Conservation (phyloP, 2,329 filamentous ascomycete species). For the Xylariomycetidae sp. region DNA sequence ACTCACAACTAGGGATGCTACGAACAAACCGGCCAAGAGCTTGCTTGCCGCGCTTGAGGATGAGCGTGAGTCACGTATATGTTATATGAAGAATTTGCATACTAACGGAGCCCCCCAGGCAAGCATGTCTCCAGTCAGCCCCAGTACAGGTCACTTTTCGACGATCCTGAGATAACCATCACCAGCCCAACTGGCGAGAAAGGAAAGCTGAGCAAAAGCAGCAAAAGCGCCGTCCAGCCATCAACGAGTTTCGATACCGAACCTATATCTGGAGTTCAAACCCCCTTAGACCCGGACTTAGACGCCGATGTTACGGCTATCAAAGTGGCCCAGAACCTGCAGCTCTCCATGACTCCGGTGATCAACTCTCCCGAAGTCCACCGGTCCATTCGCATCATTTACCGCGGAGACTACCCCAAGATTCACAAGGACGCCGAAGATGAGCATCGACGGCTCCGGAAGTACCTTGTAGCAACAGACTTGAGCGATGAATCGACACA, state of each 20-base stretch:
- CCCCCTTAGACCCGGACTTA: conserved; percentile 73
- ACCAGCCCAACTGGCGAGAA: conserved; percentile 59
- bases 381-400: conserved; percentile 81
- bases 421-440: conserved; percentile 74
- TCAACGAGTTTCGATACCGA: conserved; percentile 76
- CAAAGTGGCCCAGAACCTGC: conserved; percentile 78
- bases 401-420: conserved; percentile 76
- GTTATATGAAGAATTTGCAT: neutral
- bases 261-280: conserved; percentile 44
- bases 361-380: conserved; percentile 69
- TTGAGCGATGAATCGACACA: conserved; percentile 91
- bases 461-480: conserved; percentile 94
- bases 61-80: conserved; percentile 55
- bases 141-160: conserved; percentile 57
- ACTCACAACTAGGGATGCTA: conserved; percentile 42
- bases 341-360: conserved; percentile 73
- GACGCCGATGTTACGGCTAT: conserved; percentile 82
- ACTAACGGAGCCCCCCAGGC: conserved; percentile 32
- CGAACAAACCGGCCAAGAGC: conserved; percentile 40
- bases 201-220: conserved; percentile 46
- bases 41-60: conserved; percentile 70
- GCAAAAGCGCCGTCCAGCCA: conserved; percentile 58
- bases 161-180: conserved; percentile 60
- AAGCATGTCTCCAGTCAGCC: conserved; percentile 47
- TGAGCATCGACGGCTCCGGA: conserved; percentile 71